Evolutionary conservation across 2,329 filamentous ascomycete species (phyloP).

Genomic region (Aspergillus floridensis): DNA sequence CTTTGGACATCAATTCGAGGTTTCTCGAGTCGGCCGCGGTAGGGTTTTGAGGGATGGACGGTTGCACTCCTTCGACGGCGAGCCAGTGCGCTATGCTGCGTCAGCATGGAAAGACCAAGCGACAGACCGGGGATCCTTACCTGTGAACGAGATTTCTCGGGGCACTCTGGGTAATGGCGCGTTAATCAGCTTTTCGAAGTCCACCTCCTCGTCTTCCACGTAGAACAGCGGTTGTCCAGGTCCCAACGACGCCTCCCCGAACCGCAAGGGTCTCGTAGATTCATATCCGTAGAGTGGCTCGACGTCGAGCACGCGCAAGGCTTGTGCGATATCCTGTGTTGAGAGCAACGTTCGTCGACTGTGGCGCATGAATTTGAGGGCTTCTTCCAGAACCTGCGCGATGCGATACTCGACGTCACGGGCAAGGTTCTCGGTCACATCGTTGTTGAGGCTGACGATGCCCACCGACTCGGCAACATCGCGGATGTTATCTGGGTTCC

Average conservation of each 20-base stretch:
- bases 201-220: constrained; percentile 96
- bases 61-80: constrained; percentile 94
- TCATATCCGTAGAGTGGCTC: constrained; percentile 97
- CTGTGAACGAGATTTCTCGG: constrained; percentile 85
- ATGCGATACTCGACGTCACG: constrained; percentile 96
- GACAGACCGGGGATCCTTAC: constrained; percentile 45
- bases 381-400: constrained; percentile 88
- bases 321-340: constrained; percentile 85
- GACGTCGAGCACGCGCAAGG: constrained; percentile 80
- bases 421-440: constrained; percentile 80
- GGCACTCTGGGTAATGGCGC: constrained; percentile 92
- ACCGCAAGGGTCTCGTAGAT: constrained; percentile 80
- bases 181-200: constrained; percentile 99
- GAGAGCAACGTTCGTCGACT: constrained; percentile 80
- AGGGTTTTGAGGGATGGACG: constrained; percentile 93
- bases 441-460: constrained; percentile 75
- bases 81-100: constrained; percentile 80
- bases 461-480: constrained; percentile 97
- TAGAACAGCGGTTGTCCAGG: constrained; percentile 95
- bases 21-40: constrained; percentile 78
- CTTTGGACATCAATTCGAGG: constrained; percentile 85
- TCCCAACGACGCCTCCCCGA: constrained; percentile 89
- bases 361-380: constrained; percentile 93
- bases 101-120: neutral
- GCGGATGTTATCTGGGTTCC: constrained; percentile 93